Evolutionary conservation across 768 basidiomycete species (phyloP).

Genomic region (Lepiota brunneoincarnata): DNA sequence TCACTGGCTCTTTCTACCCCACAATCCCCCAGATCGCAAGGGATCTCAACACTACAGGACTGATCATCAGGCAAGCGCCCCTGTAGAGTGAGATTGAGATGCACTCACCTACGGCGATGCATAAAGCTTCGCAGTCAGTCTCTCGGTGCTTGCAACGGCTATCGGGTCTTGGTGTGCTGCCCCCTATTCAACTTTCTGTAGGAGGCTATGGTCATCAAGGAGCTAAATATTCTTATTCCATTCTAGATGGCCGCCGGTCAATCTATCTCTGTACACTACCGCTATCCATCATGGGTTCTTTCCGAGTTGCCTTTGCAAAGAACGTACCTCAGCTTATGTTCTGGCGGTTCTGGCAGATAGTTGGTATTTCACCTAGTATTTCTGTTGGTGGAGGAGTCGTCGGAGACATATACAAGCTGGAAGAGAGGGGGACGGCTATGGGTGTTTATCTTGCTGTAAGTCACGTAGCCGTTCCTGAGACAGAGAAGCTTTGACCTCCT

Average conservation of each 20-base stretch:
- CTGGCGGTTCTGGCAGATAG: conserved; percentile 64
- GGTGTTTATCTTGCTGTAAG: conserved; percentile 55
- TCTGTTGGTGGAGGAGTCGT: conserved; percentile 60
- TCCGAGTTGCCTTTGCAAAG: conserved; percentile 52
- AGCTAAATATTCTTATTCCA: background rate
- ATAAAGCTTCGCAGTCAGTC: conserved; percentile 31
- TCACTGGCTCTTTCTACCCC: conserved; percentile 14
- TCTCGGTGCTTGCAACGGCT: conserved; percentile 30
- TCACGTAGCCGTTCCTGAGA: background rate
- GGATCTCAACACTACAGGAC: conserved; percentile 12
- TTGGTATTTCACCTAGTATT: conserved; percentile 57
- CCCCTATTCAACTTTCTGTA: conserved; percentile 37
- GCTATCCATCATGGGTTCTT: conserved; percentile 53
- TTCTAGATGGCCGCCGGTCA: conserved; percentile 61
- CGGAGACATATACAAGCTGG: conserved; percentile 64
- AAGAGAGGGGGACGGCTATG: conserved; percentile 59
- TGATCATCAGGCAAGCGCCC: conserved; percentile 9
- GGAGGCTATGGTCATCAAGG: conserved; percentile 6
- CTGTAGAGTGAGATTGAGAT: too few species aligned
- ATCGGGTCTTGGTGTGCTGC: conserved; percentile 30
- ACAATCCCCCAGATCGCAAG: conserved; percentile 15
- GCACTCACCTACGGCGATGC: background rate
- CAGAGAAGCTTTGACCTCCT: background rate
- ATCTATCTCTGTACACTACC: conserved; percentile 63
- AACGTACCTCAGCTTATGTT: conserved; percentile 48